Evolutionary conservation across 306 rosid genomes (phyloP), one percentile per base, ranked within the genome.

Genomic region (Coriaria nepalensis): DNA sequence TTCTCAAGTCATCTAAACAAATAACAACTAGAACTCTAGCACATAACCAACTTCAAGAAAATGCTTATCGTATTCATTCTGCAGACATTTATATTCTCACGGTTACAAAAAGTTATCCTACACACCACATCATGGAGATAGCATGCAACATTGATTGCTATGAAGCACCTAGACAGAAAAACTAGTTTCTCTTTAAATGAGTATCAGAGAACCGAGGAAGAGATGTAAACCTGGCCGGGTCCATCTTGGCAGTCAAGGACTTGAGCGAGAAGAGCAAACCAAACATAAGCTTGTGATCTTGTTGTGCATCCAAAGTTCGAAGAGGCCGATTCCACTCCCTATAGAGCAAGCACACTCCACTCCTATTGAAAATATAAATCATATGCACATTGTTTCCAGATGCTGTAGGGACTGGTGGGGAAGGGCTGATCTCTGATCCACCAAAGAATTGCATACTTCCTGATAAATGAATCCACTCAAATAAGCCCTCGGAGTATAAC

Each of bases 281-380:
- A 65, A 92, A 92, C 95, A 85, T 85, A 55, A 92, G 83, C 73
- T 92, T 92, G 60, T 92, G 98, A 59, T 92, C 98, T 68, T 92
- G 98, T 33, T 81, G 94, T 13, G 80, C 66, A 62, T 77, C 64
- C 67, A 92, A 68, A 5, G 98, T 92, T 40, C 82, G 75, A 40
- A 82, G 70, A 36, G 98, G 96, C 4, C 96, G 96, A 68, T 79
- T 82, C 98, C 96, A 90, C 53, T 90, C 98, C 46, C 87, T 66
- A 65, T 90, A 90, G 35, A 85, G 87, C 77, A 92, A 63, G 72
- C 98, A 92, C 32, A 82, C 63, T 49, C 98, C 98, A 69, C 77
- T 92, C 37, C 96, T 68, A 47, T 85, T 77, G 81, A 92, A 92
- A 5, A 85, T 68, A 64, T 90, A 85, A 65, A 90, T 73, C 98